Evolutionary conservation across 805 yeast genomes (phyloP).

Genomic region (Candida sithepensis): DNA sequence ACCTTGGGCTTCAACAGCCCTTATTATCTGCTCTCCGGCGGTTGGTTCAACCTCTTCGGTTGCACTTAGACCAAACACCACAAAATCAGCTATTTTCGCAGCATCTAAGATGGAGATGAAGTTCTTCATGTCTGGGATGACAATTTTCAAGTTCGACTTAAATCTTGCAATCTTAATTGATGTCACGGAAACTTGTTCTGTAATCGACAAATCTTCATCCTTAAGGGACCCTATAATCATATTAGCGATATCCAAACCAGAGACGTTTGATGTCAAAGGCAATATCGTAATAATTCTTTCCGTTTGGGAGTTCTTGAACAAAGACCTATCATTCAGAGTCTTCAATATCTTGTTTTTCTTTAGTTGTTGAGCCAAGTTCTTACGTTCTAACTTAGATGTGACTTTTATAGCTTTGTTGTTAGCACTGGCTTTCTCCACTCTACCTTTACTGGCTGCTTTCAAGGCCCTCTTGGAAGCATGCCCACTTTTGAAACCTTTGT

Average conservation of each 20-base stretch:
- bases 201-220: slow-evolving; percentile 30
- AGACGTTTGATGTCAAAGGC: slow-evolving; percentile 72
- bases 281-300: slow-evolving; percentile 81
- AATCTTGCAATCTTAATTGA: slow-evolving; percentile 58
- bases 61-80: slow-evolving; percentile 86
- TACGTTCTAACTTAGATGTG: slow-evolving; percentile 58
- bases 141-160: slow-evolving; percentile 69
- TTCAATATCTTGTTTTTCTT: slow-evolving; percentile 67
- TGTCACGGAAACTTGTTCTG: slow-evolving; percentile 46
- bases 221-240: slow-evolving; percentile 41
- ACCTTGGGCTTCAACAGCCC: slow-evolving; percentile 91
- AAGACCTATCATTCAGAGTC: slow-evolving; percentile 53
- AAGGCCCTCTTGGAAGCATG: slow-evolving; percentile 88
- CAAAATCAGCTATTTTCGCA: slow-evolving; percentile 85
- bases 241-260: slow-evolving; percentile 50
- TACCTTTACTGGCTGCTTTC: slow-evolving; percentile 79
- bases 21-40: slow-evolving; percentile 83
- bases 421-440: slow-evolving; percentile 64
- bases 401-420: slow-evolving; percentile 36
- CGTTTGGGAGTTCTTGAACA: slow-evolving; percentile 67
- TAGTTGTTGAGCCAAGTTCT: slow-evolving; percentile 73
- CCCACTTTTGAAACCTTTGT: slow-evolving; percentile 86
- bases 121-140: slow-evolving; percentile 66
- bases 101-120: slow-evolving; percentile 76
- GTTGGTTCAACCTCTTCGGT: slow-evolving; percentile 72